Evolutionary conservation across 2,329 filamentous ascomycete genomes (phyloP).

Genomic region (Fusarium agapanthi): DNA sequence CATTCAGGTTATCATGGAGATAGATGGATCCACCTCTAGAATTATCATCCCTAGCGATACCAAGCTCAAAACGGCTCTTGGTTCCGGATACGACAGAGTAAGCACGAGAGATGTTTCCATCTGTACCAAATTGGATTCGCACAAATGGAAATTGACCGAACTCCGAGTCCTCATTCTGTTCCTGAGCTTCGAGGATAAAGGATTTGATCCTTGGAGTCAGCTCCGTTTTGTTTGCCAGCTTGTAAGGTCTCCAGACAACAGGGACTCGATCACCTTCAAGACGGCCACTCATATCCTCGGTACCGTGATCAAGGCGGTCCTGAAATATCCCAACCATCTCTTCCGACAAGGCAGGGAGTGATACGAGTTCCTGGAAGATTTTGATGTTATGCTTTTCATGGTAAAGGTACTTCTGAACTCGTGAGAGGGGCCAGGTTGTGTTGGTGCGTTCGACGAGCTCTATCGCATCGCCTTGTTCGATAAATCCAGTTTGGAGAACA

Average conservation of each 20-base stretch:
- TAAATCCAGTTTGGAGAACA: constrained; percentile 10
- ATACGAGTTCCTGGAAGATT: neutral
- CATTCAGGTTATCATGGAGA: neutral
- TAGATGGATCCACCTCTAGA: constrained; percentile 22
- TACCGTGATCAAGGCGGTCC: neutral
- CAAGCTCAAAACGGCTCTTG: constrained; percentile 1
- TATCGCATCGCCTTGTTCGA: constrained; percentile 8
- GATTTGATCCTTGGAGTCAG: constrained; percentile 14
- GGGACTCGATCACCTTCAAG: constrained; percentile 12
- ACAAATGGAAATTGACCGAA: constrained; percentile 15
- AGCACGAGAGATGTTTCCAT: constrained; percentile 4
- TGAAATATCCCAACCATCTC: constrained; percentile 17
- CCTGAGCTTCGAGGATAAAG: constrained; percentile 1
- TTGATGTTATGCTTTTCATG: constrained; percentile 14
- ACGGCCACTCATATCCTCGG: constrained; percentile 20
- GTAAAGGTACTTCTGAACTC: constrained; percentile 18
- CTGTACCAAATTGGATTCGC: constrained; percentile 5
- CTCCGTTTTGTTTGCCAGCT: neutral
- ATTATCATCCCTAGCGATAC: constrained; percentile 3
- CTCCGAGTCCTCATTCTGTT: neutral
- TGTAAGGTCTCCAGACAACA: constrained; percentile 19
- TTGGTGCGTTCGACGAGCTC: constrained; percentile 14
- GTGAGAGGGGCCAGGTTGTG: constrained; percentile 14
- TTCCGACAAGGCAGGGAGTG: constrained; percentile 1
- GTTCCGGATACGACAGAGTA: constrained; percentile 23